These are phyloP conservation scores for Polytrichum formosum DNA, from an alignment of 225 moss, liverwort and hornwort species.

Conservation along the genomic window DNA sequence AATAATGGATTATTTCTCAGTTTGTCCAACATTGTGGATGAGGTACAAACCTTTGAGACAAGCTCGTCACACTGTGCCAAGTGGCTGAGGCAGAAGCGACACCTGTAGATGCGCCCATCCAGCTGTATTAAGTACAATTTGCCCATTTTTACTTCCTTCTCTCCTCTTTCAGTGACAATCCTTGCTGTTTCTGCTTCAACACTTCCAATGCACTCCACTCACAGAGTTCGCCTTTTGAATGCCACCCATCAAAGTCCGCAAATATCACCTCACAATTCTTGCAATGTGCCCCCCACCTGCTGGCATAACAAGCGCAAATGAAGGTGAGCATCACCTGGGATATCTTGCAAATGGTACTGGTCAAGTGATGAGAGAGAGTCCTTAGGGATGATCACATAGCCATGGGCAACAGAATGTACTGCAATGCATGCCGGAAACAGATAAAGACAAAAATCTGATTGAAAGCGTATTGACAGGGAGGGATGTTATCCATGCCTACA, in stretches of 20 bases:
- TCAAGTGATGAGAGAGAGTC: neutral
- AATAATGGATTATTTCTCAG: too few species aligned
- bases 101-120: constrained; percentile 93
- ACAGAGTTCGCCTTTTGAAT: constrained; percentile 7
- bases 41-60: constrained; percentile 64
- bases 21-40: neutral
- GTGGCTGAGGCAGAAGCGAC: constrained; percentile 75
- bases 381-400: neutral
- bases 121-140: constrained; percentile 84
- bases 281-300: constrained; percentile 18
- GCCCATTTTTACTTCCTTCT: constrained; percentile 52
- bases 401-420: neutral
- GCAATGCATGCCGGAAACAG: neutral
- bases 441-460: neutral
- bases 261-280: constrained; percentile 23
- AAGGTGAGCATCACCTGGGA: neutral
- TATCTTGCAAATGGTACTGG: too few species aligned
- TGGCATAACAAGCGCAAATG: neutral
- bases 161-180: neutral
- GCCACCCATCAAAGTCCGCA: constrained; percentile 18
- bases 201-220: constrained; percentile 1
- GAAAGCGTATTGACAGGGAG: neutral
- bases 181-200: constrained; percentile 4
- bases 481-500: neutral
- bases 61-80: constrained; percentile 82